Percentiles rank a stretch among this genome's conserved stretches.
Conservation (phyloP, 2,329 filamentous ascomycete species). For the Pseudogymnoascus sp. region DNA sequence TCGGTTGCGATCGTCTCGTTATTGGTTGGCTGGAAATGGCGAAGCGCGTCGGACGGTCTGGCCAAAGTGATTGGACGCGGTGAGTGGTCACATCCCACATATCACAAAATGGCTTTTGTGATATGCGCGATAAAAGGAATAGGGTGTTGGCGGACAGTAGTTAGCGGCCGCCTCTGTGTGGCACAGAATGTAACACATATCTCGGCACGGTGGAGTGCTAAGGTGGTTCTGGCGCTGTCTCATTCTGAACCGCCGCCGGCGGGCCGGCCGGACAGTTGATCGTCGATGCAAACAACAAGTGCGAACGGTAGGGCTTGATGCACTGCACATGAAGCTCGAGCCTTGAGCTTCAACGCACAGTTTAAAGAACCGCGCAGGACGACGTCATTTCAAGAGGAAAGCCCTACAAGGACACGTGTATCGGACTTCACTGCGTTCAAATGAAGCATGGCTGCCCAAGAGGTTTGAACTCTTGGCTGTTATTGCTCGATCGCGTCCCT, state of each 20-base stretch:
- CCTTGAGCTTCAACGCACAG: conserved; percentile 5
- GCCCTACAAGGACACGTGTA: conserved; percentile 7
- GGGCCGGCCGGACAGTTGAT: neutral
- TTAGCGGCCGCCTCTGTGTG: conserved; percentile 3
- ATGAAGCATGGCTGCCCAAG: conserved; percentile 7
- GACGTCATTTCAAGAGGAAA: conserved; percentile 1
- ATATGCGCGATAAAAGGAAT: conserved; percentile 1
- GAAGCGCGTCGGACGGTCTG: neutral
- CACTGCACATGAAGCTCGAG: conserved; percentile 8
- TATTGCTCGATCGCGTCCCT: neutral
- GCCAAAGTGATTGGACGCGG: conserved; percentile 1
- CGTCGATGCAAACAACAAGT: conserved; percentile 8
- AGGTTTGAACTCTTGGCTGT: conserved; percentile 1
- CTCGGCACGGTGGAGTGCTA: conserved; percentile 3
- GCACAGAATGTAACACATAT: conserved; percentile 9
- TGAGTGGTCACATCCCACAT: neutral
- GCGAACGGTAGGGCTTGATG: conserved; percentile 5
- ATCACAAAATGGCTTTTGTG: conserved; percentile 7
- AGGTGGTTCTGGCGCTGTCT: neutral
- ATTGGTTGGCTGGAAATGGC: neutral
- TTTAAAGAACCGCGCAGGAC: conserved; percentile 1
- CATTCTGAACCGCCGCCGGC: neutral
- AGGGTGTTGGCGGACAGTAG: neutral
- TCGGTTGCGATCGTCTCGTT: neutral
- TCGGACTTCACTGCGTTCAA: neutral